Evolutionary conservation across 148 eudicot species (phyloP).

Genomic region (Chenopodium formosanum): DNA sequence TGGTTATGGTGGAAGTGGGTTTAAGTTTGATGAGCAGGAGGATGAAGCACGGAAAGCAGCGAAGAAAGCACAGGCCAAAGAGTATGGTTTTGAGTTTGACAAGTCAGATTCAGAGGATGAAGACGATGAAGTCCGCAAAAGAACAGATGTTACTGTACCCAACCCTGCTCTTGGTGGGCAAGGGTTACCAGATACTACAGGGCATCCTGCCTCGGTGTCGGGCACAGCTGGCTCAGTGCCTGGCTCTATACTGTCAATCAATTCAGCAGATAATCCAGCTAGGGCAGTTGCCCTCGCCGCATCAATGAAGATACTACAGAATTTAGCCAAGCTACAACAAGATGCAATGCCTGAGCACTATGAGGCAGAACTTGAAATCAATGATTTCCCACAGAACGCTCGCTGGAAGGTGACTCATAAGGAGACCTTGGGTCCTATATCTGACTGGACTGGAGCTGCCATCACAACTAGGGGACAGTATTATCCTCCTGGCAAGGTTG

Average conservation of each 20-base stretch:
- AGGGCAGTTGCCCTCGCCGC: constrained; percentile 59
- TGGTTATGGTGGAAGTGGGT: constrained; percentile 87
- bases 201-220: constrained; percentile 34
- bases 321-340: constrained; percentile 68
- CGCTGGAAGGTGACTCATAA: constrained; percentile 91
- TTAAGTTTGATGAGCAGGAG: constrained; percentile 82
- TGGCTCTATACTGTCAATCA: constrained; percentile 21
- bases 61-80: constrained; percentile 85
- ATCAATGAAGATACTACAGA: constrained; percentile 63
- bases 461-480: constrained; percentile 76
- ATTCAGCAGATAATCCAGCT: constrained; percentile 46
- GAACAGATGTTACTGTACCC: constrained; percentile 32
- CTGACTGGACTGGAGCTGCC: constrained; percentile 86
- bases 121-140: constrained; percentile 66
- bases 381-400: constrained; percentile 87
- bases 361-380: constrained; percentile 80
- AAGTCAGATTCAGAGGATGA: constrained; percentile 85
- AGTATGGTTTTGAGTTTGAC: constrained; percentile 77
- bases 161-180: constrained; percentile 28
- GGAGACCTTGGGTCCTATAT: constrained; percentile 77
- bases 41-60: constrained; percentile 83
- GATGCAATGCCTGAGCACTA: constrained; percentile 82
- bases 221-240: constrained; percentile 26
- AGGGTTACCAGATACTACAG: constrained; percentile 32
- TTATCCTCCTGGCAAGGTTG: constrained; percentile 60